Percentiles rank a stretch among this genome's conserved stretches.
These are phyloP conservation scores for Auricularia cornea DNA, from an alignment of 768 basidiomycete species.

Conservation along the genomic window DNA sequence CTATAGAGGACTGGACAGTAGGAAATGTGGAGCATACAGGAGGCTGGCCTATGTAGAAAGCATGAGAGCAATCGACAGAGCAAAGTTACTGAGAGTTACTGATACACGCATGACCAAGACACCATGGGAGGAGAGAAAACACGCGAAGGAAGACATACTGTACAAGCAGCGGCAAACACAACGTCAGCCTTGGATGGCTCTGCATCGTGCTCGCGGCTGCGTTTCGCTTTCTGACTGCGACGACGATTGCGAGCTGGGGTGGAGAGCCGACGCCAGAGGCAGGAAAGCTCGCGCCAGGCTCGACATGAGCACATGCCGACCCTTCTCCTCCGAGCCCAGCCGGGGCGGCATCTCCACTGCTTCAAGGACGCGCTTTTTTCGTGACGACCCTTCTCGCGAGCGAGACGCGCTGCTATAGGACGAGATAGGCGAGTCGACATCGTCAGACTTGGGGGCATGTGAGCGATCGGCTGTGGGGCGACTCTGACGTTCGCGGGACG, in stretches of 20 bases:
- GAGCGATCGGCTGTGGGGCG: not conserved
- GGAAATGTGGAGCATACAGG: no score
- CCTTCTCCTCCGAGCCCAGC: not conserved
- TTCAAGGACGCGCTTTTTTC: not conserved
- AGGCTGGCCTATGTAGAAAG: no score
- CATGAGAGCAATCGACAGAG: no score
- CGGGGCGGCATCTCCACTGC: not conserved
- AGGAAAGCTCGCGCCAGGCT: not conserved
- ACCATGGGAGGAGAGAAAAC: not conserved
- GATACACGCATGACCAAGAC: not conserved
- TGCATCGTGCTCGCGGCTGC: not conserved
- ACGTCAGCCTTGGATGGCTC: not conserved
- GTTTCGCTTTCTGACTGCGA: not conserved
- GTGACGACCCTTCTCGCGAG: not conserved
- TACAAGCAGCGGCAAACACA: not conserved
- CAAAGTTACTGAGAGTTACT: not conserved
- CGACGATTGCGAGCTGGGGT: not conserved
- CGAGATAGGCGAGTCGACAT: not conserved
- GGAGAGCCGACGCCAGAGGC: not conserved
- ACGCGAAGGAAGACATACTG: not conserved
- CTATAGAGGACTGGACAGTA: no score
- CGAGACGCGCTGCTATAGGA: not conserved
- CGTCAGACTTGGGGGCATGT: not conserved
- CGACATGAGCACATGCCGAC: not conserved
- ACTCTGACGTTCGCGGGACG: not conserved